These are phyloP conservation scores for Penicillium longicatenatum DNA, from an alignment of 495 filamentous ascomycete genomes.

Conservation along the genomic window DNA sequence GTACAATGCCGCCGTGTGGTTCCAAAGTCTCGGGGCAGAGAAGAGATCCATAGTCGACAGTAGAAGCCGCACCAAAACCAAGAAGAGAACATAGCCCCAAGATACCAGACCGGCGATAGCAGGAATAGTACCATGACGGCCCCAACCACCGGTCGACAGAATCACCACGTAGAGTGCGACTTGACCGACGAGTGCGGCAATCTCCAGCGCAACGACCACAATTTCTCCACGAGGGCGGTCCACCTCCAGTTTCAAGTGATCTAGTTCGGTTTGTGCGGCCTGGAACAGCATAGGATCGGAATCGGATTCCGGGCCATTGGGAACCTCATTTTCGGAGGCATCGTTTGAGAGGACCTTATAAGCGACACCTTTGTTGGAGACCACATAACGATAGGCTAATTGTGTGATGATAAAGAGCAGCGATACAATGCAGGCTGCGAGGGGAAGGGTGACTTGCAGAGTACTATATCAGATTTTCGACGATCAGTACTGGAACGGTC, in stretches of 20 bases:
- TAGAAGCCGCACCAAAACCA: constrained; percentile 72
- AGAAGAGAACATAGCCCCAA: constrained; percentile 81
- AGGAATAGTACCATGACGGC: constrained; percentile 57
- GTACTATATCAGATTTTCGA: constrained; percentile 56
- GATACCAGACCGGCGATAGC: constrained; percentile 64
- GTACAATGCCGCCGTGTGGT: constrained; percentile 90
- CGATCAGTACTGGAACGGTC: constrained; percentile 21
- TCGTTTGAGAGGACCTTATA: constrained; percentile 41
- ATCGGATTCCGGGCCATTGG: constrained; percentile 40
- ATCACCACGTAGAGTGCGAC: constrained; percentile 66
- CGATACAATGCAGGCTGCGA: constrained; percentile 69
- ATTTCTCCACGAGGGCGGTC: constrained; percentile 76
- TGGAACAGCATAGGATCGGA: constrained; percentile 62
- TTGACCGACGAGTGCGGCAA: constrained; percentile 69
- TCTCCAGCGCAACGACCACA: constrained; percentile 68
- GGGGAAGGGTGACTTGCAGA: constrained; percentile 80
- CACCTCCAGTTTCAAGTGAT: constrained; percentile 70
- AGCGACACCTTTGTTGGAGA: constrained; percentile 37
- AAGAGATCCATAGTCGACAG: constrained; percentile 65
- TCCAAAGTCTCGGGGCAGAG: constrained; percentile 78
- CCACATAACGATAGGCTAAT: constrained; percentile 52
- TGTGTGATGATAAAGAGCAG: constrained; percentile 61
- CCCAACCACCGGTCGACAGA: constrained; percentile 57
- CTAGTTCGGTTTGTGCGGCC: constrained; percentile 64
- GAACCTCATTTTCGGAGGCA: constrained; percentile 47